Evolutionary conservation across 495 filamentous ascomycete genomes (phyloP).

Genomic region (Aspergillus ostianus): DNA sequence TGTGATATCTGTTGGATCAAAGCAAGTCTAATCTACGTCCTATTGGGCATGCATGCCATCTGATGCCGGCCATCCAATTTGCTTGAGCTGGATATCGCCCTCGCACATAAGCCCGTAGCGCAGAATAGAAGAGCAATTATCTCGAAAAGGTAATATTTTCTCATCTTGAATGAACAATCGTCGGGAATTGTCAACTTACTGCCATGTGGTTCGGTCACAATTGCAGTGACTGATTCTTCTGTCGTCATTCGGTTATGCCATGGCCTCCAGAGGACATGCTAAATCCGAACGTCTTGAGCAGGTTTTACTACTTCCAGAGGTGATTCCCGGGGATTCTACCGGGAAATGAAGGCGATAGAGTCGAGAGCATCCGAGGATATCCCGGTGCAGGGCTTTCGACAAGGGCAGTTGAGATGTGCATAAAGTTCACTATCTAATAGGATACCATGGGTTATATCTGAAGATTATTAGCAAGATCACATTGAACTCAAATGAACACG

Average conservation of each 20-base stretch:
- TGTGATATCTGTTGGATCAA: neutral
- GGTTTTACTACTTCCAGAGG: too few relatives aligned
- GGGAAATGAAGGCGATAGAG: neutral
- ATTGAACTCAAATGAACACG: neutral
- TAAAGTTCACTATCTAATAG: neutral
- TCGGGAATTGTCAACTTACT: neutral
- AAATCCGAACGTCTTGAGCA: too few relatives aligned
- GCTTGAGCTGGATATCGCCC: neutral
- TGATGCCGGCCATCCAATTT: neutral
- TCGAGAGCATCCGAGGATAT: neutral
- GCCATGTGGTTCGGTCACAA: neutral
- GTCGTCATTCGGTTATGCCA: neutral
- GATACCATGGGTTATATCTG: neutral
- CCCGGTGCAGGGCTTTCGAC: neutral
- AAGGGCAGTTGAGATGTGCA: neutral
- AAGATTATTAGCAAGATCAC: neutral
- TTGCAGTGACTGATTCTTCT: neutral
- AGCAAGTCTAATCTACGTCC: neutral
- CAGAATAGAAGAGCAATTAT: neutral
- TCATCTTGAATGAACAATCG: neutral
- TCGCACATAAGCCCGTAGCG: neutral
- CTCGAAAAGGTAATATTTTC: neutral
- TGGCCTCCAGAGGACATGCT: neutral
- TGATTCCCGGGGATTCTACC: too few relatives aligned
- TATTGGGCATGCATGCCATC: neutral